Percentiles rank a stretch among this genome's conserved stretches.
phyloP scores from a whole-genome alignment of 139 green algal species.

The Chlorella sp. region DNA sequence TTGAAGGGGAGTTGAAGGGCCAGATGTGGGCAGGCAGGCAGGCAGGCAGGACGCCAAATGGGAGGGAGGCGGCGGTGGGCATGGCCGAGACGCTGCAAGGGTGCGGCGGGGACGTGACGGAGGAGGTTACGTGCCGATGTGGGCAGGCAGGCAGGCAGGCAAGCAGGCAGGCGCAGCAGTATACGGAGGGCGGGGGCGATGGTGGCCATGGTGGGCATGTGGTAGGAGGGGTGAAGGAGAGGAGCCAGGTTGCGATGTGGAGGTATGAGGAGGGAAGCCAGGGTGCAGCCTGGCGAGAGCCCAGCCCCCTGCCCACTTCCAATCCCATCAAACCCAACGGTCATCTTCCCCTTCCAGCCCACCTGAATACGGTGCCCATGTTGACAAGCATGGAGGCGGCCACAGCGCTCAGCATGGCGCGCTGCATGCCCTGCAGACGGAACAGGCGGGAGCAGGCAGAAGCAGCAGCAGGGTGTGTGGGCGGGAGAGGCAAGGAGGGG shows the following conservation, averaged over 20 bases:
- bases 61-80: no score
- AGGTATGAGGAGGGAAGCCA: no score
- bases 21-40: not conserved
- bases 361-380: slow-evolving; percentile 89
- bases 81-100: no score
- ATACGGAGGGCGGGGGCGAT: not conserved
- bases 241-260: no score
- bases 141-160: not conserved
- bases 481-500: not conserved
- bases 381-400: slow-evolving; percentile 90
- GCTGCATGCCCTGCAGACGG: slow-evolving; percentile 70
- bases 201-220: slow-evolving; percentile 53
- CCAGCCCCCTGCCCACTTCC: not conserved
- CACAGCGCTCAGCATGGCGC: slow-evolving; percentile 71
- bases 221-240: no score
- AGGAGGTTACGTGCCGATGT: no score
- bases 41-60: no score
- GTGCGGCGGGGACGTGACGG: no score
- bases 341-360: not conserved
- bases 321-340: not conserved
- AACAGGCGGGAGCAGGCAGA: not conserved
- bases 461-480: not conserved
- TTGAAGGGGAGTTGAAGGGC: not conserved
- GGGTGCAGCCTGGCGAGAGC: no score
- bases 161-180: not conserved